These are phyloP conservation scores for Chrysosphaeria jannelii DNA, from an alignment of 2,329 filamentous ascomycete species.

Conservation along the genomic window DNA sequence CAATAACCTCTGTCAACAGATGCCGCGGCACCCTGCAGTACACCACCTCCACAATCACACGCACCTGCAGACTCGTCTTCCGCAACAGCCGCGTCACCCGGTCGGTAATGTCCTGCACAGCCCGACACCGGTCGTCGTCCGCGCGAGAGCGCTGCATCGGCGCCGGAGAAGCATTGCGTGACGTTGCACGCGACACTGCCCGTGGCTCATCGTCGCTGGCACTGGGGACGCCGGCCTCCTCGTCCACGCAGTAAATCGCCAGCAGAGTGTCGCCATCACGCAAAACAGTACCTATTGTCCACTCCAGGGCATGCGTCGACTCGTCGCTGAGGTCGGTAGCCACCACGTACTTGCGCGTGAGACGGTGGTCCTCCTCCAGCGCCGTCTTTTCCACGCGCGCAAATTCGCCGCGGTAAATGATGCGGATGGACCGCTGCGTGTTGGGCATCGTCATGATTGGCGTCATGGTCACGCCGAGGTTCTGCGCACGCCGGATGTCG, in stretches of 20 bases:
- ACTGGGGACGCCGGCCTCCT: slow-evolving; percentile 38
- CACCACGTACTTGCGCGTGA: slow-evolving; percentile 75
- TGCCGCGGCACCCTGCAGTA: slow-evolving; percentile 97
- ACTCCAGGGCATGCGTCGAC: slow-evolving; percentile 81
- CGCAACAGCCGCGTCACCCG: slow-evolving; percentile 60
- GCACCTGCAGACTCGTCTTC: slow-evolving; percentile 76
- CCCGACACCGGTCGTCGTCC: slow-evolving; percentile 53
- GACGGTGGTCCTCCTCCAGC: slow-evolving; percentile 38
- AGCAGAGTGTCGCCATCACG: slow-evolving; percentile 83
- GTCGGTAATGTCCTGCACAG: slow-evolving; percentile 59
- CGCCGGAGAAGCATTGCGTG: slow-evolving; percentile 12
- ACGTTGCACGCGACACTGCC: slow-evolving; percentile 34
- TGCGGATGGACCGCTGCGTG: slow-evolving; percentile 56
- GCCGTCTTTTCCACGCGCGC: slow-evolving; percentile 43
- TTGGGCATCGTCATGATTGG: slow-evolving; percentile 47
- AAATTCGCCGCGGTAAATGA: slow-evolving; percentile 75
- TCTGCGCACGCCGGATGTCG: slow-evolving; percentile 70
- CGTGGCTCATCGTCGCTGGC: slow-evolving; percentile 19
- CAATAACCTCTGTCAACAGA: slow-evolving; percentile 90
- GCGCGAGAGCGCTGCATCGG: slow-evolving; percentile 23
- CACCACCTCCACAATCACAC: slow-evolving; percentile 82
- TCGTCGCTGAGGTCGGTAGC: slow-evolving; percentile 87
- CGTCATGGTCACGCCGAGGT: slow-evolving; percentile 52
- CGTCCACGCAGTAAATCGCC: slow-evolving; percentile 78
- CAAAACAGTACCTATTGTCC: slow-evolving; percentile 86